Conservation (phyloP, 2,329 filamentous ascomycete species). For the Phyllosticta citriasiana region DNA sequence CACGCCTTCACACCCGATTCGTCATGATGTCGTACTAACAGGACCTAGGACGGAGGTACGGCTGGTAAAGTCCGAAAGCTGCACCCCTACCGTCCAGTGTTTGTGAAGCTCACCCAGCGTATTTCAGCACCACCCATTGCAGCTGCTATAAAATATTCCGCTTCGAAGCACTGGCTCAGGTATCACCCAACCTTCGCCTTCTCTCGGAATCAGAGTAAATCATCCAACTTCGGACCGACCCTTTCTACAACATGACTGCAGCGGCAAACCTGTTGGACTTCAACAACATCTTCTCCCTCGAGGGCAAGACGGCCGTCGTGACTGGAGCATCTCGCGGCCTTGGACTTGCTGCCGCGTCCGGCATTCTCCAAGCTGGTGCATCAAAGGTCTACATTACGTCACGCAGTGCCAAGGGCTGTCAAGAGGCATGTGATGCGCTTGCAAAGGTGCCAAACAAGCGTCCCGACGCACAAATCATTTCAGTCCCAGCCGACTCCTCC, state of each 20-base stretch:
- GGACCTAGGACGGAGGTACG: neutral
- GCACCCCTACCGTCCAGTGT: neutral
- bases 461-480: conserved; percentile 23
- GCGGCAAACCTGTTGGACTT: conserved; percentile 20
- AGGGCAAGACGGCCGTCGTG: conserved; percentile 28
- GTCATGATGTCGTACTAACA: neutral
- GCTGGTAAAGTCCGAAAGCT: neutral
- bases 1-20: neutral
- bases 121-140: neutral
- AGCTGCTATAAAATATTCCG: neutral
- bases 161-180: neutral
- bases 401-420: conserved; percentile 26
- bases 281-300: conserved; percentile 26
- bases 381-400: conserved; percentile 30
- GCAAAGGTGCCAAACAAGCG: conserved; percentile 27
- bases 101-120: neutral
- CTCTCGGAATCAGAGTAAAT: neutral
- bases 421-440: conserved; percentile 30
- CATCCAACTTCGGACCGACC: neutral
- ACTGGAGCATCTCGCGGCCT: conserved; percentile 31
- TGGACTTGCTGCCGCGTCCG: conserved; percentile 29
- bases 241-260: neutral
- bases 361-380: conserved; percentile 31
- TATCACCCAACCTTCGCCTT: neutral
- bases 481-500: conserved; percentile 29